Conservation (phyloP, 345 rosid species). For the Eucalyptus paniculata region DNA sequence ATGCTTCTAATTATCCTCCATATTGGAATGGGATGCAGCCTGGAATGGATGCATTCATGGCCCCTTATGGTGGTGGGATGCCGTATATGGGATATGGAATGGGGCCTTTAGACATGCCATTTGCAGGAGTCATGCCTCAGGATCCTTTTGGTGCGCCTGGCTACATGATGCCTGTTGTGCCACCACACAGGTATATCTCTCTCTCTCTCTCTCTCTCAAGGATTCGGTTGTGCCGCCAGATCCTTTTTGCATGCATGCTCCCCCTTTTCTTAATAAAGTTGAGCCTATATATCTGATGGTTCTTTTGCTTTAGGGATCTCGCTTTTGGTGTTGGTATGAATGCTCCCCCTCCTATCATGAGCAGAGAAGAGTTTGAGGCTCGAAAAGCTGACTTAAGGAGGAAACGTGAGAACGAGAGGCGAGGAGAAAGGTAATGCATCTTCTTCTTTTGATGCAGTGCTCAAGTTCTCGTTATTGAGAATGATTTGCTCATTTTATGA, state of each 20-base stretch:
- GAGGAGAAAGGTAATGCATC: conserved; percentile 51
- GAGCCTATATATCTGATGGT: neutral
- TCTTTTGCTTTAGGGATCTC: conserved; percentile 44
- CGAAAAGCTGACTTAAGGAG: conserved; percentile 81
- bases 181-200: conserved; percentile 35
- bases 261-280: neutral
- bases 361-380: conserved; percentile 88
- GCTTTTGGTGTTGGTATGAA: conserved; percentile 81
- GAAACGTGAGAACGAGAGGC: conserved; percentile 73
- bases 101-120: conserved; percentile 52
- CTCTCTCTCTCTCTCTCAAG: neutral
- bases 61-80: conserved; percentile 38
- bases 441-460: neutral
- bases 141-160: conserved; percentile 51
- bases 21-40: conserved; percentile 78
- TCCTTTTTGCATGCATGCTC: neutral
- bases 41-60: conserved; percentile 50
- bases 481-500: neutral
- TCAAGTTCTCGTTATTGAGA: neutral
- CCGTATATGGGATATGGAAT: conserved; percentile 56
- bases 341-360: conserved; percentile 67
- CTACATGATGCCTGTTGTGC: conserved; percentile 54
- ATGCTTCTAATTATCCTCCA: conserved; percentile 54
- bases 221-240: neutral
- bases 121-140: conserved; percentile 44